Evolutionary conservation across 1,284 basidiomycete species (phyloP), one percentile per base, ranked within the genome.

Genomic region (Cryptococcus sp.): DNA sequence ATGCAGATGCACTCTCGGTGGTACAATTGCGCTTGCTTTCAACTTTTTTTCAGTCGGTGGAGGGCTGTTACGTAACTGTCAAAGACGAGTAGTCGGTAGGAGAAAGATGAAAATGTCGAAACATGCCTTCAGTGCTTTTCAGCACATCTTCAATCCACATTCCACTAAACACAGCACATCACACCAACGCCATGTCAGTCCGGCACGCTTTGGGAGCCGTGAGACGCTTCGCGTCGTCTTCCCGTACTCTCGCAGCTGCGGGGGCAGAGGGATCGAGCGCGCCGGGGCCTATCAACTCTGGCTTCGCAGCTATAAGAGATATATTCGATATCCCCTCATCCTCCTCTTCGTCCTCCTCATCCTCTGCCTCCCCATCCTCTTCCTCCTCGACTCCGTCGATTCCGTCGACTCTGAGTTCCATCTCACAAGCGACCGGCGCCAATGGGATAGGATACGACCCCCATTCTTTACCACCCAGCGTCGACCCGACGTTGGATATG

Each of bases 401-500:
- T n/a, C n/a, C n/a, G n/a, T 46, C 59, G 16, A 35, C 25, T 19
- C 35, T 53, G 20, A 46, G 59, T 11, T 35, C 56, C 8, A 54
- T 58, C 19, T 42, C 58, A 27, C 38, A 41, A 16, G 13, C 39
- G 13, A 27, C 44, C 35, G 15, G 31, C 16, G 15, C 19, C 10
- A n/a, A 35, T 23, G 15, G 27, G 22, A 57, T 74, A 40, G 76
- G 74, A 16, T 78, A 76, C 62, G 35, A 55, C 16, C 69, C 68
- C 0, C 53, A 61, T 27, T 50, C 66, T 7, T 41, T 93, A 19
- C 90, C 91, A 2, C 88, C 89, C 8, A 82, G 82, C 13, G 82
- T 84, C 53, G 90, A 93, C 75, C 91, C 91, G 0, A 81, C 91
- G 4, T 82, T 93, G 7, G 83, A 85, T 58, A 86, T 89, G 68